phyloP scores from a whole-genome alignment of 306 rosid species.

The Crotalaria pallida region DNA sequence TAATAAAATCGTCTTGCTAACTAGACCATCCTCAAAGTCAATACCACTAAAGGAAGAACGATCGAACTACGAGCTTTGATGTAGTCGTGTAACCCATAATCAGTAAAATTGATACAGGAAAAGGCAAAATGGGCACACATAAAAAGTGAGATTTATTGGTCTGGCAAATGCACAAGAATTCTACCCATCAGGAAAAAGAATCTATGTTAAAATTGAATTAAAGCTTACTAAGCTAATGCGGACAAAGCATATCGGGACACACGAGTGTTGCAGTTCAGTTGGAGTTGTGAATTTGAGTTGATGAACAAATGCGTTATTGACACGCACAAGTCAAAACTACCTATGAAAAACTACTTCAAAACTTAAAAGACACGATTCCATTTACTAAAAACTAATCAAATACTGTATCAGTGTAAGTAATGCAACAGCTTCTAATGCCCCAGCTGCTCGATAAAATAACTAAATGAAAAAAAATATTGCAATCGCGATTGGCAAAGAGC shows the following conservation, averaged over 20 bases:
- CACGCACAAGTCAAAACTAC: no score
- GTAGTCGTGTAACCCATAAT: not conserved
- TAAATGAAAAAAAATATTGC: not conserved
- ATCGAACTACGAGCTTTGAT: not conserved
- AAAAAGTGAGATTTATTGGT: not conserved
- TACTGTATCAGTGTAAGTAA: no score
- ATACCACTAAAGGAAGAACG: not conserved
- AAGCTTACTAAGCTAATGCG: not conserved
- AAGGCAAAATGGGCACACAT: not conserved
- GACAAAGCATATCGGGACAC: not conserved
- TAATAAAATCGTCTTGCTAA: not conserved
- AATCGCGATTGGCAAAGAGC: no score
- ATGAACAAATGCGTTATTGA: not conserved
- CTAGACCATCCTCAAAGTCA: not conserved
- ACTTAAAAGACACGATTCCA: not conserved
- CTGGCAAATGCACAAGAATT: not conserved
- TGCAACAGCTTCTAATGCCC: not conserved
- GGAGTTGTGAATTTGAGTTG: not conserved
- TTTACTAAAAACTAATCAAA: not conserved
- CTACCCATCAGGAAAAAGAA: not conserved
- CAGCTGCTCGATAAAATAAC: conserved; percentile 1
- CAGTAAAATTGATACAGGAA: not conserved
- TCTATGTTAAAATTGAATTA: not conserved
- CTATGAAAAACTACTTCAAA: not conserved
- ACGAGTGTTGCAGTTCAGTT: not conserved